Conservation (phyloP, 495 filamentous ascomycete species). For the Pseudoneurospora amorphoporcata region DNA sequence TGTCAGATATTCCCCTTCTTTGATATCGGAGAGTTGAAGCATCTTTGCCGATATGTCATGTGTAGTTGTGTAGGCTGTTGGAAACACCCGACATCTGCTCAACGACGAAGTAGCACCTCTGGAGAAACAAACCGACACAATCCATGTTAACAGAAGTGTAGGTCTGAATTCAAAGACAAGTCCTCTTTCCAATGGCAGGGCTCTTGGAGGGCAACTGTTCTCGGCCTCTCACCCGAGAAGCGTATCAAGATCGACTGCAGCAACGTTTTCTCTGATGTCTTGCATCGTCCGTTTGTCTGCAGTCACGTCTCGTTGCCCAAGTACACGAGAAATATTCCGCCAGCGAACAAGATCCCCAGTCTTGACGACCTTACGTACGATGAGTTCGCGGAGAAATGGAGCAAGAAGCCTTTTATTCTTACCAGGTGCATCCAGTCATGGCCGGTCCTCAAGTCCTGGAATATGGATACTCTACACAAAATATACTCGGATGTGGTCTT, state of each 20-base stretch:
- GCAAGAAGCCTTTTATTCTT: slow-evolving; percentile 76
- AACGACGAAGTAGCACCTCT: background rate
- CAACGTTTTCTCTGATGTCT: slow-evolving; percentile 79
- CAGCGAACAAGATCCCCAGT: slow-evolving; percentile 59
- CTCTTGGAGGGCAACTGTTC: slow-evolving; percentile 75
- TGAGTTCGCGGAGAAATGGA: slow-evolving; percentile 70
- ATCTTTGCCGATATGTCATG: background rate
- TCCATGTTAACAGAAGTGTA: slow-evolving; percentile 8
- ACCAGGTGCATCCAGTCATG: slow-evolving; percentile 75
- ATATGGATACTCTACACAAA: slow-evolving; percentile 48
- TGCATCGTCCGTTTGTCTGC: slow-evolving; percentile 89
- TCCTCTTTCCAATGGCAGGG: slow-evolving; percentile 61
- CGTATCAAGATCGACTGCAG: slow-evolving; percentile 52
- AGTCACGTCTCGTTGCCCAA: slow-evolving; percentile 58
- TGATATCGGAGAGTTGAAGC: background rate
- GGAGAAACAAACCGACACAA: background rate
- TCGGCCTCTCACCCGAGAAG: slow-evolving; percentile 46
- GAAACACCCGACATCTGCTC: background rate
- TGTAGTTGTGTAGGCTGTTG: background rate
- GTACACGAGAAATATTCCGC: slow-evolving; percentile 62
- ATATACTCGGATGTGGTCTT: slow-evolving; percentile 60
- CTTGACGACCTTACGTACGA: slow-evolving; percentile 56
- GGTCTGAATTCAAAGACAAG: slow-evolving; percentile 13
- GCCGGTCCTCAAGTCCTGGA: slow-evolving; percentile 73
- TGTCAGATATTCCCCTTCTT: background rate